Base-by-base conservation (phyloP, 1,284 basidiomycete genomes). In the Tausonia pullulans region DNA sequence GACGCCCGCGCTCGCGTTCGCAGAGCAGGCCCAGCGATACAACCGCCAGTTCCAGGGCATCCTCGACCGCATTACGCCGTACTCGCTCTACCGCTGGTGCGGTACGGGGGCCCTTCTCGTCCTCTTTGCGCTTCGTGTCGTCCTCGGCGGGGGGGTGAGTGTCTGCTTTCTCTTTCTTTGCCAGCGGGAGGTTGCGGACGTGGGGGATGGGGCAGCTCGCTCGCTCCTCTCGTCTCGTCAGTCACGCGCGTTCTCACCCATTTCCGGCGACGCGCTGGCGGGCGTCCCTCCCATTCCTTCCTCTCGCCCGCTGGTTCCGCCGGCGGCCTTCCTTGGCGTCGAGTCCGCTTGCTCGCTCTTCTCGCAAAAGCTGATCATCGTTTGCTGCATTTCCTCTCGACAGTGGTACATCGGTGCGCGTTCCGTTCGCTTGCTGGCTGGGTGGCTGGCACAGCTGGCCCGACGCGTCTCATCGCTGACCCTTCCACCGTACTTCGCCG, bases 51-150 rank as follows among this genome's bases (percentile, higher is more conserved):
- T 91, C 74, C 93, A 96, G 76, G 84, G 86, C 71, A 77, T 85
- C 43, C 82, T 98, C 50, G 96, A 99, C 80, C 83, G 87, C 59
- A 87, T 89, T 76, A 97, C 95, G 3, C 96, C 96, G 0, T 86
- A 93, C 74, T 83, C 87, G 41, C 75, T 90, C 27, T 83, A 95
- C 72, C 84, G 96, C 69, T 99, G 96, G 96, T 73, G 88, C n/a
- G 82, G 81, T 27, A 92, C 91, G 5, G 80, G 81, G 3, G 88
- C 79, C 3, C 72, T 97, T 41, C 78, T 96, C 62, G 71, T 81
- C 51, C 58, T 98, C 48, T 98, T 99, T 75, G 79, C 89, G 74
- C 78, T 97, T 62, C 82, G 93, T 68, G 95, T 99, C 69, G 80
- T 98, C 10, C 74, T 96, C 54, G 81, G 88, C 7, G 90, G 98